Base-by-base conservation (phyloP, 768 basidiomycete genomes). In the Hypsizygus marmoreus region DNA sequence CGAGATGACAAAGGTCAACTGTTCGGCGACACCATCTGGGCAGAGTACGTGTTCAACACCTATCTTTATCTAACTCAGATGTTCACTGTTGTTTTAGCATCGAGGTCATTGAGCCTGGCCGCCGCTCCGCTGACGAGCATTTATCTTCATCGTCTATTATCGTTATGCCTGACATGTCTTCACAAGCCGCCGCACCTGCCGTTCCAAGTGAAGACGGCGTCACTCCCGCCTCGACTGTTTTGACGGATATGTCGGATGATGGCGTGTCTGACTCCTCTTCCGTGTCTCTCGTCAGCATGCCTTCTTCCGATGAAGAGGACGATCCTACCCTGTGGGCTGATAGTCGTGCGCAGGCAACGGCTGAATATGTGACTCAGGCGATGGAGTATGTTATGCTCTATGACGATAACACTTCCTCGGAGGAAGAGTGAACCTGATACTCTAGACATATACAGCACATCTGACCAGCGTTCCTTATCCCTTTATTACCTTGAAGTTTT, bases 1-100 rank as follows among this genome's bases (percentile, higher is more conserved):
- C 78, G 67, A 47, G 81, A 88, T 54, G 77, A 74, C 4, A 56
- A 71, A 13, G 80, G 78, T 1, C 72, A 72, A 31, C 60, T 80
- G 34, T 93, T 93, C 55, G 90, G 88, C 19, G 70, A 84, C 42
- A 84, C 77, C 46, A 72, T 92, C 14, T 91, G 89, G 88, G 79
- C 88, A 19, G 87, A 90, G 89, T 89, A 48, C 63, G 86, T 71
- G 11, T 2, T 47, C 19, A 6, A 16, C 23, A 11, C 32, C 43
- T 16, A n/a, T 30, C 34, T 10, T 32, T 25, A 32, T 16, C 41
- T 28, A 34, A 45, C 35, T 45, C 39, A 32, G 40, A 47, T 34
- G 16, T 23, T 50, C 4, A 54, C 9, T 31, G 17, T 2, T 6
- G 34, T 40, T 22, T 8, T 45, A 89, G 87, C 47, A 82, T 91